A percentile compares a stretch with the other conserved stretches of the same genome.
These are phyloP conservation scores for Solanum chmielewskii DNA, from an alignment of 257 asterid species.

Conservation along the genomic window DNA sequence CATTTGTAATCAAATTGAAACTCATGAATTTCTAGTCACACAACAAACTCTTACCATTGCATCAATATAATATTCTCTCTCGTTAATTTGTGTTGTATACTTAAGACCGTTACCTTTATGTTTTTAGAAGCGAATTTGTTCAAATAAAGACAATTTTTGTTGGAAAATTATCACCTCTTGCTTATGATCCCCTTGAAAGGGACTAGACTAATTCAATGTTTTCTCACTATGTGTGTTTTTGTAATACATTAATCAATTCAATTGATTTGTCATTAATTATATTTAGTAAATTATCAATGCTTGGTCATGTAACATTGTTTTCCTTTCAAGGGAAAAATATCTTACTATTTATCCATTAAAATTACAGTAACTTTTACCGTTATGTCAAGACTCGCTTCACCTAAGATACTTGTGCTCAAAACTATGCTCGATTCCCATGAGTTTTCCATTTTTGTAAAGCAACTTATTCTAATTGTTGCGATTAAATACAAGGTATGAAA, in stretches of 20 bases:
- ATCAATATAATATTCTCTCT: background rate
- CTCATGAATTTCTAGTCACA: background rate
- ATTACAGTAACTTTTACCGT: background rate
- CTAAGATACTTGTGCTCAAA: background rate
- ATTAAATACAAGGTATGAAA: no score
- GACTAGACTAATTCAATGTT: no score
- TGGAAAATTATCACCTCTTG: constrained; percentile 6
- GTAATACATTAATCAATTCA: background rate
- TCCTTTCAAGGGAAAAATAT: background rate
- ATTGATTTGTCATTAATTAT: background rate
- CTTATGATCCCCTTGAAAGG: background rate
- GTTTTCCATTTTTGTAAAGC: background rate
- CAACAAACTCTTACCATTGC: background rate
- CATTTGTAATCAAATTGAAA: background rate
- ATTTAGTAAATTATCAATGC: background rate
- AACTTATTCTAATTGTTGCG: background rate
- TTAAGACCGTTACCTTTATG: no score
- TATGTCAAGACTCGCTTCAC: background rate
- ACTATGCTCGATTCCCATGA: background rate
- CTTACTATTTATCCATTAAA: background rate
- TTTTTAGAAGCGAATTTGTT: background rate
- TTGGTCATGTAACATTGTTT: background rate
- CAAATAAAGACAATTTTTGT: background rate
- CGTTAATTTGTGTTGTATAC: background rate
- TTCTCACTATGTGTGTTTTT: background rate